Conservation (phyloP, 306 rosid species). For the Glycine tomentella region DNA sequence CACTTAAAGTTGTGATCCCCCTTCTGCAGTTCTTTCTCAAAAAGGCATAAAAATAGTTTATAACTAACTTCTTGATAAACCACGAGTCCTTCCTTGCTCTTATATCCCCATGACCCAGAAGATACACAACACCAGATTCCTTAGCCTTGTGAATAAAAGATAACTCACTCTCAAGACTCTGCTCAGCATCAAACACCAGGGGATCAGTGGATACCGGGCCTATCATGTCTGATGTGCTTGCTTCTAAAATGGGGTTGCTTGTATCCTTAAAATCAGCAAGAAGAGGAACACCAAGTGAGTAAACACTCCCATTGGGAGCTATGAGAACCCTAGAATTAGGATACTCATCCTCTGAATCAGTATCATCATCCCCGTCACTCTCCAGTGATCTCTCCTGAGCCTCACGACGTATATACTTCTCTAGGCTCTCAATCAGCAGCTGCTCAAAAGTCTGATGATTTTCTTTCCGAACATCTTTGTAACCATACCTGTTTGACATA, state of each 20-base stretch:
- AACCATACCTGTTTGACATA: conserved; percentile 77
- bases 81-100: conserved; percentile 94
- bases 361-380: conserved; percentile 83
- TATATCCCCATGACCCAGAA: conserved; percentile 94
- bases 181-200: conserved; percentile 68
- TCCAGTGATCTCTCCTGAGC: conserved; percentile 91
- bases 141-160: conserved; percentile 90
- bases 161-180: conserved; percentile 87
- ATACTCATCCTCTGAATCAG: conserved; percentile 63
- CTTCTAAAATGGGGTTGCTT: conserved; percentile 57
- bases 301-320: conserved; percentile 92
- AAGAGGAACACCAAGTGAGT: conserved; percentile 89
- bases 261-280: conserved; percentile 61
- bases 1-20: conserved; percentile 89
- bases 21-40: conserved; percentile 93
- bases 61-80: conserved; percentile 86
- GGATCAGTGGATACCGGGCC: conserved; percentile 49
- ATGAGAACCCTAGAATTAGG: conserved; percentile 74
- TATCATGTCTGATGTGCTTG: conserved; percentile 70
- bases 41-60: conserved; percentile 90
- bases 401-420: conserved; percentile 93
- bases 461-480: conserved; percentile 97
- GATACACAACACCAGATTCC: conserved; percentile 95
- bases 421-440: conserved; percentile 93
- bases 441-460: conserved; percentile 95